Conservation (phyloP, 345 rosid genomes). For the Mangifera indica region DNA sequence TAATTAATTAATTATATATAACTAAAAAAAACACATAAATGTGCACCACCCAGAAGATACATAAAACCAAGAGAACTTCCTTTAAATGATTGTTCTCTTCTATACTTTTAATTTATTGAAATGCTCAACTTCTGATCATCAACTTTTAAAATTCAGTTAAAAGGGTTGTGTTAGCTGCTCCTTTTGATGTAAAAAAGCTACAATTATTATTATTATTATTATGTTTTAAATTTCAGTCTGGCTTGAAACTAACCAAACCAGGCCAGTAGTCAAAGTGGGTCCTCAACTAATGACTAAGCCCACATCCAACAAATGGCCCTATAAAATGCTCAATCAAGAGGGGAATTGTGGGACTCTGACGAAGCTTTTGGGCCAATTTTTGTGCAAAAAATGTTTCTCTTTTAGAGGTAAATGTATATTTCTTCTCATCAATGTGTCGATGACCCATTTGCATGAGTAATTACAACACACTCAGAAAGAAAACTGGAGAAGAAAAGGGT, state of each 20-base stretch:
- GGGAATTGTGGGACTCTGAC: constrained; percentile 21
- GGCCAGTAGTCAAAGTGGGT: constrained; percentile 43
- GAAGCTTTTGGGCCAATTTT: constrained; percentile 4
- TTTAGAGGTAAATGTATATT: constrained; percentile 20
- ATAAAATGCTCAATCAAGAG: not conserved
- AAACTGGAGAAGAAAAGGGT: not conserved
- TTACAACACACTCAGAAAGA: not conserved
- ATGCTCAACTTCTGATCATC: constrained; percentile 21
- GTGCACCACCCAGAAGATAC: constrained; percentile 15
- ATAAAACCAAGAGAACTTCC: constrained; percentile 15
- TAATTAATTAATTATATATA: not conserved
- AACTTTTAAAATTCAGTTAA: constrained; percentile 17
- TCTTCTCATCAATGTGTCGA: constrained; percentile 19
- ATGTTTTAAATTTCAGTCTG: not conserved
- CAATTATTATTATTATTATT: not conserved
- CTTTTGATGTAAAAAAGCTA: constrained; percentile 10
- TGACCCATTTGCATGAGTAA: not conserved
- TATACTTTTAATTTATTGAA: constrained; percentile 12
- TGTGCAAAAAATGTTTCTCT: constrained; percentile 25
- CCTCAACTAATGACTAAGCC: constrained; percentile 31
- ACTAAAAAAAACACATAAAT: constrained; percentile 7
- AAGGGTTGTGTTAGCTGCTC: not conserved
- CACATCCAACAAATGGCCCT: constrained; percentile 16
- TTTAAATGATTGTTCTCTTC: constrained; percentile 18
- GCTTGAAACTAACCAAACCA: constrained; percentile 7